Evolutionary conservation across 2,329 filamentous ascomycete species (phyloP).

Genomic region (Penicillium sp.): DNA sequence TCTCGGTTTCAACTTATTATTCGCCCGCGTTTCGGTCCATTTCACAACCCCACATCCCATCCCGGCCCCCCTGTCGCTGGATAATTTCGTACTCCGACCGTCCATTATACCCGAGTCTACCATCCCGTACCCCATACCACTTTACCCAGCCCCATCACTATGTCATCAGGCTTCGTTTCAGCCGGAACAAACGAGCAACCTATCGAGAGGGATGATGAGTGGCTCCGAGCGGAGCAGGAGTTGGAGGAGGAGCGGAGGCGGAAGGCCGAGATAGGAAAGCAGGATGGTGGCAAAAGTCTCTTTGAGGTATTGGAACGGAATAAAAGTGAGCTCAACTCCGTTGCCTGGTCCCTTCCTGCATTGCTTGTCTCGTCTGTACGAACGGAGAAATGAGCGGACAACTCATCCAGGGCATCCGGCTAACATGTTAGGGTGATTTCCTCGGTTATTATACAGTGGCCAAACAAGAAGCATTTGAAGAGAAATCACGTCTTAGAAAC

Average conservation of each 20-base stretch:
- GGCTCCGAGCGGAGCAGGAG: constrained; percentile 44
- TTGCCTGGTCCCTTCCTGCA: neutral
- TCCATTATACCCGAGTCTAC: constrained; percentile 17
- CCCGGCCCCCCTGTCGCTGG: constrained; percentile 8
- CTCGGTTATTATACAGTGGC: constrained; percentile 33
- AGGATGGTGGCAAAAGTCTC: constrained; percentile 51
- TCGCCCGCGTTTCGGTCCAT: constrained; percentile 2
- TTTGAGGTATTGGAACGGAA: constrained; percentile 51
- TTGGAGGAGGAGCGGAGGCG: constrained; percentile 46
- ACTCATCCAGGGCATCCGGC: constrained; percentile 16
- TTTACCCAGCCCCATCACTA: constrained; percentile 21
- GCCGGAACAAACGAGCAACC: constrained; percentile 44
- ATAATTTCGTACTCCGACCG: constrained; percentile 13
- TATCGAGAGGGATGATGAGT: constrained; percentile 43
- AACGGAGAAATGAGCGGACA: neutral
- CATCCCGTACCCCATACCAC: neutral
- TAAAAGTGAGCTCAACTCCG: constrained; percentile 45
- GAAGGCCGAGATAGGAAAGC: constrained; percentile 51
- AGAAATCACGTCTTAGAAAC: constrained; percentile 50
- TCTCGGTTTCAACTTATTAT: neutral
- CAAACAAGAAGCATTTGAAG: constrained; percentile 54
- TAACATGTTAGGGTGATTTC: constrained; percentile 43
- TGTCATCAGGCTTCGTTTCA: constrained; percentile 49
- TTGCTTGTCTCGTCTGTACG: too few relatives aligned
- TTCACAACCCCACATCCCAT: neutral